Conservation (phyloP, 768 basidiomycete species). For the Serendipita sp. region DNA sequence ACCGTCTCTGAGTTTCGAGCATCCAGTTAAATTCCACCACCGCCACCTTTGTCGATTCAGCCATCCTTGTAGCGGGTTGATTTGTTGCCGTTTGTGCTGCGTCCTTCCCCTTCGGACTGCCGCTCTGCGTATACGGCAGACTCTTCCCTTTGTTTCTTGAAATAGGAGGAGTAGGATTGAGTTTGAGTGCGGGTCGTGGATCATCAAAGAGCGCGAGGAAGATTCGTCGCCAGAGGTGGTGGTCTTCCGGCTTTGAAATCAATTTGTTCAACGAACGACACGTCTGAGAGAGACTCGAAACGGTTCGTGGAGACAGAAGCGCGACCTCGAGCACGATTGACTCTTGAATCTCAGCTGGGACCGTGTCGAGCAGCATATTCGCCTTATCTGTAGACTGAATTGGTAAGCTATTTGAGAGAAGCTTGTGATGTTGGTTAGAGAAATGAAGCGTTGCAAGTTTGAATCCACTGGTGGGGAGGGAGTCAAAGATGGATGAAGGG, state of each 20-base stretch:
- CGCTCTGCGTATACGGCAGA: no score
- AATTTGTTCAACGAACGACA: constrained; percentile 33
- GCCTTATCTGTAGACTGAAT: no score
- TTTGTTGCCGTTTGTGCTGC: no score
- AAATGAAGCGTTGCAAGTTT: neutral
- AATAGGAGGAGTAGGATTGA: neutral
- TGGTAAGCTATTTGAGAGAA: no score
- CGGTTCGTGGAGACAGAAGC: constrained; percentile 40
- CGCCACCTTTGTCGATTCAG: neutral
- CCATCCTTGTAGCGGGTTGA: no score
- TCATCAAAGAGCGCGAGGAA: constrained; percentile 54
- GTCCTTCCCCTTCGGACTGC: no score
- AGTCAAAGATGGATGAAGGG: neutral
- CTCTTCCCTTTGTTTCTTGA: no score
- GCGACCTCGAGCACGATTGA: constrained; percentile 28
- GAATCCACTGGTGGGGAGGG: no score
- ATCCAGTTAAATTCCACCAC: neutral
- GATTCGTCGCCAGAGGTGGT: constrained; percentile 53
- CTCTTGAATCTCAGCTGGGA: constrained; percentile 47
- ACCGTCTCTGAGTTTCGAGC: neutral
- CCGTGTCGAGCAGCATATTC: constrained; percentile 5
- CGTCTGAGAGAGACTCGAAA: constrained; percentile 43
- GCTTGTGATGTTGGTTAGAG: no score
- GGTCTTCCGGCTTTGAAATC: constrained; percentile 35
- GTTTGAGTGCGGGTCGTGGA: constrained; percentile 24